Base-by-base conservation (phyloP, 495 filamentous ascomycete species). In the Copromyces sp. region DNA sequence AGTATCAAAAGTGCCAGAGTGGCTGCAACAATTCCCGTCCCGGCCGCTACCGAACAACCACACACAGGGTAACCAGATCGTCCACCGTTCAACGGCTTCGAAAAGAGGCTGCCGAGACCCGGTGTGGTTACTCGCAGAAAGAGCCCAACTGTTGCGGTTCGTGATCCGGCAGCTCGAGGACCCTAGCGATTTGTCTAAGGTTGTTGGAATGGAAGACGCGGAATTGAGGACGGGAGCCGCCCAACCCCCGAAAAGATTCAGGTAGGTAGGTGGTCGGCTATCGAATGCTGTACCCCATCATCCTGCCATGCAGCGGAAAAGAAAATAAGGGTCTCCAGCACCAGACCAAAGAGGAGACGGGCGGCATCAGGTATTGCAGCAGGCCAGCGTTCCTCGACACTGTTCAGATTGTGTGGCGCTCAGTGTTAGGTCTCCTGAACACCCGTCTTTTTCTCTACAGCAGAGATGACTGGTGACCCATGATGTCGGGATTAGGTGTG, bases 11-110 rank as follows among this genome's bases (percentile, higher is more conserved):
- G 14, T 14, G 40, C 17, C 35, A 39, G 77, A 77, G 74, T 73
- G 77, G 77, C 73, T 79, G 74, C 74, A 76, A 53, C 39, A 65
- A 70, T 47, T 77, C 72, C 77, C 76, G 77, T 76, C 73, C 75
- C 76, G 75, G 74, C 73, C 53, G 53, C 53, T 32, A 32, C 53
- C 24, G 12, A 61, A 61, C 14, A 45, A 14, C 16, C 42, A 47
- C 29, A 47, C 29, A 59, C 69, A 44, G 38, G 69, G 39, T 17
- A 47, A 32, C 39, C 69, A 16, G 39, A 70, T 70, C 20, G 69
- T 70, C 69, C 39, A 32, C 39, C 39, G 17, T 20, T 32, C 39
- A 45, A 61, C 53, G 24, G 53, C 29, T 61, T 4, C 1, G 29
- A 32, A 29, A 61, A 32, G 29, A 61, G 6, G 53, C 24, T 17